Percentiles rank a stretch among this genome's conserved stretches.
Conservation (phyloP, 768 basidiomycete genomes). For the Hericium coralloides region DNA sequence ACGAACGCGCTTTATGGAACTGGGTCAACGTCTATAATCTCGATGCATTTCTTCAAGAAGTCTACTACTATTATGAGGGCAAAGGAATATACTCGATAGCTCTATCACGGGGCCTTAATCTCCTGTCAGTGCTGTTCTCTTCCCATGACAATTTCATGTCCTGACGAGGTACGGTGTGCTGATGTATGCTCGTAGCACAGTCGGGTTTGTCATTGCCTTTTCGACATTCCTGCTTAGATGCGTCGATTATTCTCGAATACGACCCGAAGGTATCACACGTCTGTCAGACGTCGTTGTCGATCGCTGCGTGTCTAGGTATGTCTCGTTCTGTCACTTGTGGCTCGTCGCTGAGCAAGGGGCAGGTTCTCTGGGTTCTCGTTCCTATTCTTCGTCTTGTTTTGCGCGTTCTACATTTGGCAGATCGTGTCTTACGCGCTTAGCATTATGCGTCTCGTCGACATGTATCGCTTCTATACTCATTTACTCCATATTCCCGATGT, state of each 20-base stretch:
- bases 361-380: constrained; percentile 82
- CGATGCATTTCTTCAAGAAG: constrained; percentile 91
- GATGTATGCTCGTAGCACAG: constrained; percentile 54
- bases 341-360: constrained; percentile 3
- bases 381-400: constrained; percentile 77
- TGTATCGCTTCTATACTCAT: constrained; percentile 95
- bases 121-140: constrained; percentile 59
- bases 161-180: constrained; percentile 10
- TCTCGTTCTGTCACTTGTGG: background rate
- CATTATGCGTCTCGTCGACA: constrained; percentile 74
- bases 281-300: constrained; percentile 78
- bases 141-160: background rate
- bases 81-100: constrained; percentile 97
- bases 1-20: constrained; percentile 92
- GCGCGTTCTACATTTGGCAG: constrained; percentile 86
- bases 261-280: constrained; percentile 52
- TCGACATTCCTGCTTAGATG: constrained; percentile 95
- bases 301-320: constrained; percentile 78
- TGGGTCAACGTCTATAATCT: constrained; percentile 99
- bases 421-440: constrained; percentile 70
- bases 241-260: constrained; percentile 82
- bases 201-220: constrained; percentile 97
- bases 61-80: constrained; percentile 93
- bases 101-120: constrained; percentile 82
- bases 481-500: constrained; percentile 94